Evolutionary conservation across 2,329 filamentous ascomycete species (phyloP), one percentile per base, ranked within the genome.

Genomic region (Aureobasidium sp.): DNA sequence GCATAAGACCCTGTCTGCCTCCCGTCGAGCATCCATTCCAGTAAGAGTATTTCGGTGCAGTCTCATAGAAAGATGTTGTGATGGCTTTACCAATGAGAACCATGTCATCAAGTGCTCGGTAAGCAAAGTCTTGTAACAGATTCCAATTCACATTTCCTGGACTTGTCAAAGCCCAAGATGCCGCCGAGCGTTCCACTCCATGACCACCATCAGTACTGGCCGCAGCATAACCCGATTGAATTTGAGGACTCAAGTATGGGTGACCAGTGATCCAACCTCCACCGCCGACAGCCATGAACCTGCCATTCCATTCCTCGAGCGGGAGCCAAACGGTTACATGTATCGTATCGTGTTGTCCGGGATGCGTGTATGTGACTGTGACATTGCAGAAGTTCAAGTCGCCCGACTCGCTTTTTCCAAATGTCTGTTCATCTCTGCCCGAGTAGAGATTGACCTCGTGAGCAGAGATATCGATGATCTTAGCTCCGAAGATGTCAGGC

Each of bases 241-340:
- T 64, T 54, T 63, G 69, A 58, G 39, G 67, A 21, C 47, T 54
- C 6, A 60, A 16, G n/a, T 27, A 14, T 29, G 47, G 47, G n/a
- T 57, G 44, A n/a, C 68, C 68, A 59, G 64, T 69, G 64, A 65
- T 59, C 53, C 65, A 70, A 32, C 74, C 72, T 16, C 74, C 76
- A 2, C 76, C 77, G 1, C 78, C 78, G 0, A 71, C 65, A 13
- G 68, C 73, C 51, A 71, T 67, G 34, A 79, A 71, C 0, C 74
- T 71, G 1, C 70, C 70, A 61, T 71, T 72, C 73, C 73, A 69
- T 59, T 64, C 41, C 50, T 61, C 51, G 2, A 71, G 63, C 0
- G 74, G 74, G 7, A 77, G 67, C 69, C 68, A 72, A 16, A 71
- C 61, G 32, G 67, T 65, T 5, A 71, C 67, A 29, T 72, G 66